Evolutionary conservation across 2,329 filamentous ascomycete genomes (phyloP), one percentile per base, ranked within the genome.

Genomic region (Neopestalotiopsis rosae): DNA sequence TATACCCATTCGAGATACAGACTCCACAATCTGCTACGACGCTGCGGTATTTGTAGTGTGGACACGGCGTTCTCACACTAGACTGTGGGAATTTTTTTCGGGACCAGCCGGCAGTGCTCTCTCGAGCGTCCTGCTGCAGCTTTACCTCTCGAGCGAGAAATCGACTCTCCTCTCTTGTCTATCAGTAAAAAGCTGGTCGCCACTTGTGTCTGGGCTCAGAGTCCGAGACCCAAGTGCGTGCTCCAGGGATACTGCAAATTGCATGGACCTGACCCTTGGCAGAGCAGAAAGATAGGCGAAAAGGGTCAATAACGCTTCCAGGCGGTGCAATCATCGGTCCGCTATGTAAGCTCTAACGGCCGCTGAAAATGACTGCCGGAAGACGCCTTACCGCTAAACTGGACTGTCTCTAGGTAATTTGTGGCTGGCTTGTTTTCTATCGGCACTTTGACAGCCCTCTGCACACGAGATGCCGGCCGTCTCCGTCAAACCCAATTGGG

Each of bases 251-350:
- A 34, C 62, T 20, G 62, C 34, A 14, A 65, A 49, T 38, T 65
- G 62, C 17, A 38, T 42, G 62, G 12, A n/a, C 10, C 62, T 20
- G 34, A 20, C 32, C 24, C 62, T 66, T 66, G 63, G 42, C 63
- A 40, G 34, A 40, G 52, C 24, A 30, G 12, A 56, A 49, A 45
- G 28, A 28, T 45, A 49, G n/a, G n/a, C 32, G 59, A 62, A 40
- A 62, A 34, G n/a, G 32, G 13, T 13, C n/a, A 24, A 30, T n/a
- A 12, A 13, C n/a, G 30, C 13, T 10, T 20, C 17, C 9, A 62
- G n/a, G n/a, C 61, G 61, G 61, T 49, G 61, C 40, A 64, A 64
- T 64, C 34, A 64, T 64, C 61, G 61, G 61, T 52, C 61, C 61
- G 61, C n/a, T 13, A 40, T 64, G 40, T 20, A 52, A 40, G 34